A percentile compares a stretch with the other conserved stretches of the same genome.
Evolutionary conservation across 768 basidiomycete genomes (phyloP).

Genomic region (Leccinum imitatum): DNA sequence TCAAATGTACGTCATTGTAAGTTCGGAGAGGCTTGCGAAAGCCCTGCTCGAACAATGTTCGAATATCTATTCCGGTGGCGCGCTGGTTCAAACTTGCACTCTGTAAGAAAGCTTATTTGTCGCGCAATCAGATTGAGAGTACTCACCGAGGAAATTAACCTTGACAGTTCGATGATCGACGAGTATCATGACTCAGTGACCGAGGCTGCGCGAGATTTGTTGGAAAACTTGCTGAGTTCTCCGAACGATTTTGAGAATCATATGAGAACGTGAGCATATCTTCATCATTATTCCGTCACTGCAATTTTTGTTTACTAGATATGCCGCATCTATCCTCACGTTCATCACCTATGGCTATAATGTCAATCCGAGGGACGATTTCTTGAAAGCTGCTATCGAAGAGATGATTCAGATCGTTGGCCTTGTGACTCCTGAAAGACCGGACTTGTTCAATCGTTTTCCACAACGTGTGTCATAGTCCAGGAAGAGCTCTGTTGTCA

Average conservation of each 20-base stretch:
- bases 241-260: constrained; percentile 20
- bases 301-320: constrained; percentile 9
- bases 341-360: constrained; percentile 22
- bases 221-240: constrained; percentile 11
- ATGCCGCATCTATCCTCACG: constrained; percentile 22
- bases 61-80: constrained; percentile 23
- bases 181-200: constrained; percentile 15
- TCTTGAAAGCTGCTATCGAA: constrained; percentile 15
- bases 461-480: constrained; percentile 19
- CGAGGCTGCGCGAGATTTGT: constrained; percentile 3
- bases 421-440: constrained; percentile 22
- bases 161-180: constrained; percentile 12
- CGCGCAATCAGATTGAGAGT: constrained; percentile 19
- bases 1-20: constrained; percentile 25
- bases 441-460: constrained; percentile 18
- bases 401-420: constrained; percentile 9
- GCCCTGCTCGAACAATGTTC: constrained; percentile 28
- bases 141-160: constrained; percentile 18
- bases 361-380: constrained; percentile 19
- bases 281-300: background rate
- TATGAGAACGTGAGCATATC: constrained; percentile 21
- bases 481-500: background rate
- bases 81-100: constrained; percentile 5
- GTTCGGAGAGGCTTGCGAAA: constrained; percentile 23
- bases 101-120: constrained; percentile 8